A percentile compares a stretch with the other conserved stretches of the same genome.
phyloP scores from a whole-genome alignment of 148 eudicot species.

The Hydrangea macrophylla region DNA sequence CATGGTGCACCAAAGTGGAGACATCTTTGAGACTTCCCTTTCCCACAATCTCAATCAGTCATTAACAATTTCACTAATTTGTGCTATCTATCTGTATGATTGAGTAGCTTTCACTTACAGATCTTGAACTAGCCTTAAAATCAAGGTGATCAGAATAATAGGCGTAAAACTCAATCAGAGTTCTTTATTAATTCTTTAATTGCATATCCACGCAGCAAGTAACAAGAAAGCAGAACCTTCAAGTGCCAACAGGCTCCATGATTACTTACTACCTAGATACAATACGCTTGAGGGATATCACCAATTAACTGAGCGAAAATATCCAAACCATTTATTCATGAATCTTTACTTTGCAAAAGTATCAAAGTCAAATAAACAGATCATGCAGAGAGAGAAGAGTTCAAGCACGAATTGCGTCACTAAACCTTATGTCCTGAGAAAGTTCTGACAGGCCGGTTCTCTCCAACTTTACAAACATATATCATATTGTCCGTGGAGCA shows the following conservation, averaged over 20 bases:
- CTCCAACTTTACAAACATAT: conserved; percentile 63
- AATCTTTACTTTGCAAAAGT: background rate
- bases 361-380: background rate
- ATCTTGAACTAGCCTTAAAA: background rate
- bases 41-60: background rate
- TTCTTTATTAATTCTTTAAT: background rate
- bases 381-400: background rate
- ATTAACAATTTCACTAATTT: background rate
- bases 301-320: background rate
- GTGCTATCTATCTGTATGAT: background rate
- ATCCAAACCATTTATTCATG: background rate
- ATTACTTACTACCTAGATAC: background rate
- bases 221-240: background rate
- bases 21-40: background rate
- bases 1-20: background rate
- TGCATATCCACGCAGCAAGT: background rate
- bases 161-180: background rate
- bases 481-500: conserved; percentile 67
- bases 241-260: background rate
- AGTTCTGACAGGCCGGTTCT: conserved; percentile 39
- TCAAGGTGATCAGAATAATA: background rate
- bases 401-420: background rate
- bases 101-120: background rate
- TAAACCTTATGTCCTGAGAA: conserved; percentile 56
- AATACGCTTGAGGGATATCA: background rate